A percentile compares a stretch with the other conserved stretches of the same genome.
phyloP scores from a whole-genome alignment of 176 grass and related monocot species.

The Cocos nucifera region DNA sequence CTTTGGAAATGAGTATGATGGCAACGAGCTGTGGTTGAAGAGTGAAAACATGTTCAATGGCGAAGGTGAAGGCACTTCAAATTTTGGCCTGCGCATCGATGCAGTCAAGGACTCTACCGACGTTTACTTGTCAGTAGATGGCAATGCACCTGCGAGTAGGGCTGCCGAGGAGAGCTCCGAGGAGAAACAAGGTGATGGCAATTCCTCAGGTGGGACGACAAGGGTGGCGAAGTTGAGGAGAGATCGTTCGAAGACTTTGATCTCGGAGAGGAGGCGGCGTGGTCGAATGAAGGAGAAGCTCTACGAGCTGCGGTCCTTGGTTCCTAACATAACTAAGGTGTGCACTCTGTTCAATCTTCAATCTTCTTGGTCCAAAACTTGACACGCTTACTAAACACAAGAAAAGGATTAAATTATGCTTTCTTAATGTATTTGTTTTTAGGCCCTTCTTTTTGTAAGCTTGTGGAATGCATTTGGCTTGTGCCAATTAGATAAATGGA shows the following conservation, averaged over 20 bases:
- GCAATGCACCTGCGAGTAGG: too few relatives aligned
- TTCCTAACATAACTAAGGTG: conserved; percentile 92
- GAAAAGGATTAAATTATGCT: too few relatives aligned
- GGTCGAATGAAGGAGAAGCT: conserved; percentile 93
- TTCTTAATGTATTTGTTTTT: too few relatives aligned
- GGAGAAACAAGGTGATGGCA: conserved; percentile 26
- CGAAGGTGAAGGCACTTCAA: neutral
- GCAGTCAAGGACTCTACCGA: too few relatives aligned
- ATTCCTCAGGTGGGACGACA: conserved; percentile 2
- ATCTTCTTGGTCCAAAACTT: too few relatives aligned
- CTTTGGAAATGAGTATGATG: conserved; percentile 27
- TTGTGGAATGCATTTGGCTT: too few relatives aligned
- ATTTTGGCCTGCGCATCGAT: neutral
- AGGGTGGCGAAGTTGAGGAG: conserved; percentile 29
- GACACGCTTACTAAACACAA: too few relatives aligned
- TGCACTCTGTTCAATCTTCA: too few relatives aligned
- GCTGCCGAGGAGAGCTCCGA: too few relatives aligned
- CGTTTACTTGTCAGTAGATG: too few relatives aligned
- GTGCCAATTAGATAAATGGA: too few relatives aligned
- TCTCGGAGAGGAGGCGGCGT: conserved; percentile 79
- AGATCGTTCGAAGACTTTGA: conserved; percentile 82
- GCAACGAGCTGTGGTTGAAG: neutral
- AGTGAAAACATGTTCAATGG: neutral
- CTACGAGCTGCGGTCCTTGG: conserved; percentile 78
- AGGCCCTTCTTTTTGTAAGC: too few relatives aligned